phyloP scores from a whole-genome alignment of 1,139 yeast genomes.

The Suhomyces bribrorum region DNA sequence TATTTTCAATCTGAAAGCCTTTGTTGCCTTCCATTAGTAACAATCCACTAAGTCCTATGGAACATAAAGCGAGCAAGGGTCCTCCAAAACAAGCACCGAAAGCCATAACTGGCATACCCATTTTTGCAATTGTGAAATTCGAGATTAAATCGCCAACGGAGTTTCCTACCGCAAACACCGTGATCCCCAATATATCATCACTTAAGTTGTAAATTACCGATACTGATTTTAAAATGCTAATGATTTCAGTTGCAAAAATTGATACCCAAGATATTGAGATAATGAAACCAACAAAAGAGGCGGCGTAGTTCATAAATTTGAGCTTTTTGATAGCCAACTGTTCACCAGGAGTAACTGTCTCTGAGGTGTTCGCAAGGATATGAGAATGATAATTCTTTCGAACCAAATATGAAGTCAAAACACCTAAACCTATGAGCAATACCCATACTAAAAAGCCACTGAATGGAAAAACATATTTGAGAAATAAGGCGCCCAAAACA shows the following conservation, averaged over 20 bases:
- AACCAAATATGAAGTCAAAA: constrained; percentile 1
- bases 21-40: constrained; percentile 37
- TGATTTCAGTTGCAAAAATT: constrained; percentile 73
- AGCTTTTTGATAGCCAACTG: constrained; percentile 8
- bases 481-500: constrained; percentile 20
- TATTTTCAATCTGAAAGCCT: constrained; percentile 16
- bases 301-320: constrained; percentile 29
- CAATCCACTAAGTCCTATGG: constrained; percentile 60
- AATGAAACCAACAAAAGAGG: constrained; percentile 61
- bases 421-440: constrained; percentile 10
- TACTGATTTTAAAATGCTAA: constrained; percentile 63
- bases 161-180: constrained; percentile 90
- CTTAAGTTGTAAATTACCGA: constrained; percentile 64
- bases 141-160: constrained; percentile 89
- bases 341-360: neutral
- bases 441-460: constrained; percentile 17
- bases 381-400: constrained; percentile 4
- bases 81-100: constrained; percentile 95
- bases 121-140: constrained; percentile 75
- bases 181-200: constrained; percentile 76
- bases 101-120: constrained; percentile 93
- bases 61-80: constrained; percentile 60
- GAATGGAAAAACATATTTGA: constrained; percentile 14
- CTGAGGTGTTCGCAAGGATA: constrained; percentile 1
- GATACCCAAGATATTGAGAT: constrained; percentile 75